phyloP scores from a whole-genome alignment of 192 early-diverging fungal genomes.

The Radiomyces spectabilis region DNA sequence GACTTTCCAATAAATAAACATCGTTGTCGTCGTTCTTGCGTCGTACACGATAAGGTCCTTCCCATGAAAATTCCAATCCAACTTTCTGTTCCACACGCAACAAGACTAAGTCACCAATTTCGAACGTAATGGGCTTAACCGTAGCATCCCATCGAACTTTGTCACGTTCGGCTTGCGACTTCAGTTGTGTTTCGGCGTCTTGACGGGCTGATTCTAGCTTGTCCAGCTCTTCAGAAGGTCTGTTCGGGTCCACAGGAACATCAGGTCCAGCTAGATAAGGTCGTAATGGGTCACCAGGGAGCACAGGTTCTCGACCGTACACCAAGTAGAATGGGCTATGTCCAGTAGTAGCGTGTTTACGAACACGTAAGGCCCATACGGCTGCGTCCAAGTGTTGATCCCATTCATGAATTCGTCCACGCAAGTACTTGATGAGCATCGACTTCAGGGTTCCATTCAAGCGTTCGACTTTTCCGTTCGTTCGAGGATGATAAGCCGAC shows the following conservation, averaged over 20 bases:
- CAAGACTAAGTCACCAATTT: background rate
- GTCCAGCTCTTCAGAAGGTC: background rate
- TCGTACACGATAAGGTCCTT: background rate
- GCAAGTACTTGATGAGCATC: too few species aligned
- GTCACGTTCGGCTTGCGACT: background rate
- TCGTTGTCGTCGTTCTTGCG: background rate
- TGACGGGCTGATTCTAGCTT: background rate
- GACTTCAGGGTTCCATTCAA: too few species aligned
- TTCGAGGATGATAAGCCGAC: too few species aligned
- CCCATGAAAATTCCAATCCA: conserved; percentile 3
- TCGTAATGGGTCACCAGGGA: too few species aligned
- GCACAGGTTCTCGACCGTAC: too few species aligned
- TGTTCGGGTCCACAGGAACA: background rate
- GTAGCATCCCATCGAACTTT: background rate
- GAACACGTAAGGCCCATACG: too few species aligned
- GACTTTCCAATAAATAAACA: background rate
- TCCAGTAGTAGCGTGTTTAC: too few species aligned
- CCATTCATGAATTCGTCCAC: too few species aligned
- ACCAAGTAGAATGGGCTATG: too few species aligned
- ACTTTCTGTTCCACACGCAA: background rate
- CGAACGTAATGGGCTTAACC: background rate
- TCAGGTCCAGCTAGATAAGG: too few species aligned
- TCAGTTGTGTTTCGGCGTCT: background rate
- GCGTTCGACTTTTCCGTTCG: too few species aligned
- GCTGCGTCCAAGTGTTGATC: too few species aligned